Evolutionary conservation across 345 rosid genomes (phyloP).

Genomic region (Cardamine chenopodiifolia): DNA sequence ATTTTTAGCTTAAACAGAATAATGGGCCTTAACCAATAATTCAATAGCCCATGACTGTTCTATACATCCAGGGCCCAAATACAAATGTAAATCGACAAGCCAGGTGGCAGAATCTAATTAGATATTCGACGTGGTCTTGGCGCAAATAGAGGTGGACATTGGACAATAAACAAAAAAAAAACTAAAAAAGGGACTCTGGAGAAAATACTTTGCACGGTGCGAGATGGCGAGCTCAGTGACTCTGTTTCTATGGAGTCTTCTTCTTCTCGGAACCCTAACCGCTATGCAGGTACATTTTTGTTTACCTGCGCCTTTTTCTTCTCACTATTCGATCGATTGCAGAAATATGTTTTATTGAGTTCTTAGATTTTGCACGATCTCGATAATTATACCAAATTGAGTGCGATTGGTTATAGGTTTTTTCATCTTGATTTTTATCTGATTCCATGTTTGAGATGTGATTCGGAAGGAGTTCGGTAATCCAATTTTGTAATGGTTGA

Average conservation of each 20-base stretch:
- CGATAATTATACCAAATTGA: not conserved
- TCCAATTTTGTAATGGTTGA: not conserved
- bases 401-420: conserved; percentile 9
- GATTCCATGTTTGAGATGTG: not conserved
- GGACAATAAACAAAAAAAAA: not conserved
- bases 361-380: conserved; percentile 21
- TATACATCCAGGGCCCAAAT: not conserved
- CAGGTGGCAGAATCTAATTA: conserved; percentile 9
- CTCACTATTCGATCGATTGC: not conserved
- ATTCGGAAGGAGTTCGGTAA: not conserved
- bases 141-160: not conserved
- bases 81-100: not conserved
- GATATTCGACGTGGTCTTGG: conserved; percentile 25
- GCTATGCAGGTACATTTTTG: conserved; percentile 51
- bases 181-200: not conserved
- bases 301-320: not conserved
- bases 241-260: conserved; percentile 51
- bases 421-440: not conserved
- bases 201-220: conserved; percentile 3
- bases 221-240: conserved; percentile 59
- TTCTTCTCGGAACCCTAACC: conserved; percentile 55
- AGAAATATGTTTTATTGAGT: not conserved
- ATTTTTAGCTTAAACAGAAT: not conserved
- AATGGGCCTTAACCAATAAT: conserved; percentile 2
- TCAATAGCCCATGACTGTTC: not conserved